A percentile compares a stretch with the other conserved stretches of the same genome.
Evolutionary conservation across 352 stramenopile species (phyloP).

Genomic region (Phytophthora podocarpi): DNA sequence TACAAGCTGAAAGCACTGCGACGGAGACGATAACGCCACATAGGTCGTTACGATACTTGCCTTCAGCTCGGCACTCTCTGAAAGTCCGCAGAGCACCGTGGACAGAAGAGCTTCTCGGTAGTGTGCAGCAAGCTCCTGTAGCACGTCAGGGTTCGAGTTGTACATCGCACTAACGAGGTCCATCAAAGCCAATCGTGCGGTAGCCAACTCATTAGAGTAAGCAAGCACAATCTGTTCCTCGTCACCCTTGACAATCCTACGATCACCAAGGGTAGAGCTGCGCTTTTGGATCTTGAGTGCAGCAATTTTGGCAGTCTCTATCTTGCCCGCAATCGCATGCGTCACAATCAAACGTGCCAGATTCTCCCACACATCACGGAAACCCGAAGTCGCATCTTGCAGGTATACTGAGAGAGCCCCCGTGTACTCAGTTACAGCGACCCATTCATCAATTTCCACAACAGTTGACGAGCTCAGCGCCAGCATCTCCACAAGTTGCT

Average conservation of each 20-base stretch:
- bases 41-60: slow-evolving; percentile 63
- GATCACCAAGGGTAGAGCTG: slow-evolving; percentile 35
- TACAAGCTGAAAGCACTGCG: slow-evolving; percentile 57
- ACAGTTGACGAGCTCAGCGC: slow-evolving; percentile 34
- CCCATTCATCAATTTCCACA: slow-evolving; percentile 51
- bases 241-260: slow-evolving; percentile 29
- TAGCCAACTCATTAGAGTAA: slow-evolving; percentile 50
- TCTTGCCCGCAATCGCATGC: slow-evolving; percentile 66
- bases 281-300: slow-evolving; percentile 61
- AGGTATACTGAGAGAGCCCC: slow-evolving; percentile 35
- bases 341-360: slow-evolving; percentile 53
- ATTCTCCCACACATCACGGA: slow-evolving; percentile 63
- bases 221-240: slow-evolving; percentile 47
- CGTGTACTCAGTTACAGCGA: slow-evolving; percentile 44
- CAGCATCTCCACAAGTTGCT: slow-evolving; percentile 38
- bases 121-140: slow-evolving; percentile 55
- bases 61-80: slow-evolving; percentile 60
- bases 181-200: slow-evolving; percentile 50
- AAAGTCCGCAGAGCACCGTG: slow-evolving; percentile 55
- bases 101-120: slow-evolving; percentile 75
- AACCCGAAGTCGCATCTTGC: slow-evolving; percentile 20
- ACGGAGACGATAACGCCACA: slow-evolving; percentile 41
- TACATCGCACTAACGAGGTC: slow-evolving; percentile 52
- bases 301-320: slow-evolving; percentile 54
- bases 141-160: slow-evolving; percentile 39